A percentile compares a stretch with the other conserved stretches of the same genome.
phyloP scores from a whole-genome alignment of 306 rosid species.

The Carpinus viminea region DNA sequence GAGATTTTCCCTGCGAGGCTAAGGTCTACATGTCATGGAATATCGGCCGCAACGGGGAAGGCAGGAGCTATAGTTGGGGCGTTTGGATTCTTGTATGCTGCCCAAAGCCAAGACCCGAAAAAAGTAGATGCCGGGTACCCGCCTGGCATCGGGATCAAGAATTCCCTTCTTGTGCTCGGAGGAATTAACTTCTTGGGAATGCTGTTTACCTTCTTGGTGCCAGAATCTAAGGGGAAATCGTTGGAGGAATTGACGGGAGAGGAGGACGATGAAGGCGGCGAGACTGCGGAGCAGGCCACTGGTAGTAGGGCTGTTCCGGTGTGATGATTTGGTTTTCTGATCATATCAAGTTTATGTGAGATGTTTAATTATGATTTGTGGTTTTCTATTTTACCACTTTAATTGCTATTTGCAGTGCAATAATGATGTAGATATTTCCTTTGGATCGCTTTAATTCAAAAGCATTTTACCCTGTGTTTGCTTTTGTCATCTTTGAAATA shows the following conservation, averaged over 20 bases:
- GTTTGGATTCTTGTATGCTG: conserved; percentile 19
- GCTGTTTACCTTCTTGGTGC: conserved; percentile 15
- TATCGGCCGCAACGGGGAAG: conserved; percentile 3
- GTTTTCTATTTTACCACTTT: not conserved
- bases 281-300: not conserved
- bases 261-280: not conserved
- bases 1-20: conserved; percentile 25
- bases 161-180: conserved; percentile 9
- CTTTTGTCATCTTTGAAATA: not conserved
- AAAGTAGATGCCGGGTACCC: conserved; percentile 9
- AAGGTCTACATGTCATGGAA: conserved; percentile 21
- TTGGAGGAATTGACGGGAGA: conserved; percentile 15
- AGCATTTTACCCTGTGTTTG: not conserved
- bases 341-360: too few relatives aligned
- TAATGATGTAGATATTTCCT: not conserved
- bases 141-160: conserved; percentile 10
- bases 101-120: not conserved
- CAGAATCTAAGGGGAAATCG: conserved; percentile 18
- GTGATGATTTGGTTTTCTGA: not conserved
- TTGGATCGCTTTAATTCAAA: not conserved
- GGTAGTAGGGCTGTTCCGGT: not conserved
- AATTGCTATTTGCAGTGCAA: not conserved
- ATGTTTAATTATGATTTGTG: not conserved
- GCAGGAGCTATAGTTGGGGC: conserved; percentile 21
- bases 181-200: conserved; percentile 13